Base-by-base conservation (phyloP, 2,329 filamentous ascomycete genomes). In the Fusarium gaditjirri region DNA sequence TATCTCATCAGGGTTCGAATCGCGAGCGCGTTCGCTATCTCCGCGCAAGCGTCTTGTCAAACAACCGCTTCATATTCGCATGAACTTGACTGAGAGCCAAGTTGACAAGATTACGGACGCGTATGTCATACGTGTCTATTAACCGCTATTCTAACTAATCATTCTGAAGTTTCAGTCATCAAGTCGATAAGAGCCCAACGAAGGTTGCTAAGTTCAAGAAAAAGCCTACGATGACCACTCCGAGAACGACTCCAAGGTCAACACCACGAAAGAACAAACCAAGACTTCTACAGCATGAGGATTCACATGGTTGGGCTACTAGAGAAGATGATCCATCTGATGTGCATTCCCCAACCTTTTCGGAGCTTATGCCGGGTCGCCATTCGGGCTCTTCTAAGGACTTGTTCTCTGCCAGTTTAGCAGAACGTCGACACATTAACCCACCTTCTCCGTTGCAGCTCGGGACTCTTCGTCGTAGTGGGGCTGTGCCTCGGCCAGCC, bases 31-130 rank as follows among this genome's bases (percentile, higher is more conserved):
- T 23, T 82, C 82, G 4, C 76, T 78, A 5, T 83, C 84, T 8
- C 81, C 80, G 8, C 78, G 75, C 42, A 80, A 81, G 57, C 78
- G 79, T 4, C 73, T 75, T 25, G 60, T 72, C 23, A 79, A 82
- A 25, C 81, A 84, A 47, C 82, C 82, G 5, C 78, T 87, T 25
- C 82, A 84, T 42, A 81, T 87, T 35, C 83, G 84, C 29, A 80
- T 87, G 72, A 86, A 85, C 67, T 70, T 87, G 60, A 87, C 85
- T 8, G 84, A 86, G 49, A 82, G 80, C 1, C 84, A 87, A 66
- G 83, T 87, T 80, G 83, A 86, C 61, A 84, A 80, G 65, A 78
- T 87, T 46, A 83, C 85, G 7, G 80, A 84, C 52, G 83, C 81
- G 86, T 86, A 80, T 67, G 83, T 56, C 35, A 36, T 33, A 19